Evolutionary conservation across 1,284 basidiomycete genomes (phyloP), one percentile per base, ranked within the genome.

Genomic region (Ganoderma sp.): DNA sequence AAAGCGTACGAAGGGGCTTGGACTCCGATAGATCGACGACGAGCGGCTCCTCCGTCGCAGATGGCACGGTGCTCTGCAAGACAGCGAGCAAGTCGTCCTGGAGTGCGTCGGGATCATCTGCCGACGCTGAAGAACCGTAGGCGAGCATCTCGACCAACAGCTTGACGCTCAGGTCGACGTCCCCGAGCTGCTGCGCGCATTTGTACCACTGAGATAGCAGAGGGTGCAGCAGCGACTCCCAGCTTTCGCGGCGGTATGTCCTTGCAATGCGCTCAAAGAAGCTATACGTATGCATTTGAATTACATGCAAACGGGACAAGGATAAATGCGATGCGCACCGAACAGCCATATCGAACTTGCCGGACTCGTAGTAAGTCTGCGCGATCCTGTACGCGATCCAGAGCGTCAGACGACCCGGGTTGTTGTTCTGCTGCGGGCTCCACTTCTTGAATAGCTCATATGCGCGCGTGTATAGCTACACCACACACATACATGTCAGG

Each of bases 211-310:
- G 87, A 45, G 84, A 81, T 43, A 96, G 82, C 15, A 96, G 85
- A 3, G 92, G 88, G 57, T 84, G 83, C 19, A 96, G 83, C 78
- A 97, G 84, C 0, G 84, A 78, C 10, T 83, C 81, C 94, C 94
- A 97, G 63, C 86, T 84, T 76, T 97, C 95, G 65, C 87, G 82
- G n/a, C 90, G 86, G 77, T 97, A 97, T 0, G 90, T 92, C 75
- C 88, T 90, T 1, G 91, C 89, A 68, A 97, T 97, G 39, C 93
- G 87, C 74, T 96, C 94, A 76, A 96, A 94, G 80, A 97, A 97
- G 59, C 93, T 96, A 19, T 14, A 56, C 17, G 12, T 9, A 14
- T 15, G 19, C 1, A 34, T 32, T 5, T 56, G 28, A 56, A 25
- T 15, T 14, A 22, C 12, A 8, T 8, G 15, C 15, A 25, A 56